A percentile compares a stretch with the other conserved stretches of the same genome.
Evolutionary conservation across 208 protist species (phyloP).

Genomic region (Zelonia costaricensis): DNA sequence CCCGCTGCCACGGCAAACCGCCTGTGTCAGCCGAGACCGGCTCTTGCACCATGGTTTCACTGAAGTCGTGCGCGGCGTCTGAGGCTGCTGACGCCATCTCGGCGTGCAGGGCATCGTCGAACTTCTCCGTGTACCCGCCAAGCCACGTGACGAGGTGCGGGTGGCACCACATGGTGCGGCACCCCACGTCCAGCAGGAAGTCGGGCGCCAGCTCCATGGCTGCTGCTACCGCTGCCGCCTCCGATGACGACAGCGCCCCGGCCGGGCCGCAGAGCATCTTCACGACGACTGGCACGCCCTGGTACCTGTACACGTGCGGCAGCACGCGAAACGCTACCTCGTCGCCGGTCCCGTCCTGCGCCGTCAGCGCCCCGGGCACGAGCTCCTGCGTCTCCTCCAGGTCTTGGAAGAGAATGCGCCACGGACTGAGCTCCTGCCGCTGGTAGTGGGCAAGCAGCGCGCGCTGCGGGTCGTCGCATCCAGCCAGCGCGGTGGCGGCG

Average conservation of each 20-base stretch:
- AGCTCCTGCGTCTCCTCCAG: constrained; percentile 18
- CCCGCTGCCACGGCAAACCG: constrained; percentile 12
- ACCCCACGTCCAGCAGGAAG: constrained; percentile 63
- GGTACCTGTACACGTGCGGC: constrained; percentile 18
- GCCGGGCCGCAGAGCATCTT: constrained; percentile 14
- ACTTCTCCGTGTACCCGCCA: constrained; percentile 70
- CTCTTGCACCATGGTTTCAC: no score
- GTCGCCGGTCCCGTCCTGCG: not conserved
- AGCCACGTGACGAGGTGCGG: constrained; percentile 53
- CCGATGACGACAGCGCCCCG: not conserved
- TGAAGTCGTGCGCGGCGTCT: no score
- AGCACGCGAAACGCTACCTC: constrained; percentile 13
- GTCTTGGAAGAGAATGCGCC: constrained; percentile 48
- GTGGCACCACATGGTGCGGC: constrained; percentile 62
- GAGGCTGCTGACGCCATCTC: not conserved
- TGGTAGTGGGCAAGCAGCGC: constrained; percentile 44
- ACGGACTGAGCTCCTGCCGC: constrained; percentile 39
- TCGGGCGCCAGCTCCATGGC: constrained; percentile 30
- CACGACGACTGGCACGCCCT: constrained; percentile 22
- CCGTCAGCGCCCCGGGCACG: not conserved
- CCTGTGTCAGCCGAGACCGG: no score
- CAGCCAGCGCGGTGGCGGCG: no score
- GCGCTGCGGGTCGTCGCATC: not conserved
- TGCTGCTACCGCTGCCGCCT: constrained; percentile 1
- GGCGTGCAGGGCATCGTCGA: constrained; percentile 8